Conservation (phyloP, 2,329 filamentous ascomycete species). For the Drechslerella dactyloides region DNA sequence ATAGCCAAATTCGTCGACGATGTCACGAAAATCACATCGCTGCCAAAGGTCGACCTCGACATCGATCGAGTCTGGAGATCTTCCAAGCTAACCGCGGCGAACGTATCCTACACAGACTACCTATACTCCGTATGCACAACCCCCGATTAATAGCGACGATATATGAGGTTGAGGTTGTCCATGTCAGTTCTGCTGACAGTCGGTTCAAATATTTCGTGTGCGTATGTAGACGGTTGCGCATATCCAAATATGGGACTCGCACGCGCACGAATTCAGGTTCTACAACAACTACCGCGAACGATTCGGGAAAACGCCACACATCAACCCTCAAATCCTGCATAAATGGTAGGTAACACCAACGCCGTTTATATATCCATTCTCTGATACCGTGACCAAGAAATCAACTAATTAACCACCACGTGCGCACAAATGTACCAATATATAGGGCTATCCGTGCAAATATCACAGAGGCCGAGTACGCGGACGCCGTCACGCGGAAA, state of each 20-base stretch:
- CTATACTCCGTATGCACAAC: constrained; percentile 20
- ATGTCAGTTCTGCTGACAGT: not conserved
- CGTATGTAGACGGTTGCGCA: constrained; percentile 31
- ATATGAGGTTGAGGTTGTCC: not conserved
- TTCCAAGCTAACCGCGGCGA: constrained; percentile 10
- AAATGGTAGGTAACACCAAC: constrained; percentile 22
- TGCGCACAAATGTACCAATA: not conserved
- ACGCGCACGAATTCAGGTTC: constrained; percentile 24
- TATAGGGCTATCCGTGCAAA: constrained; percentile 31
- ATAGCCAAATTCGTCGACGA: constrained; percentile 32
- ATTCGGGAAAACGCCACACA: constrained; percentile 29
- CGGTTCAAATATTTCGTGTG: not conserved
- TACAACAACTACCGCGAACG: constrained; percentile 17
- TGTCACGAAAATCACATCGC: not conserved
- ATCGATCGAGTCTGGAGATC: constrained; percentile 22
- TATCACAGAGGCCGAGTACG: constrained; percentile 19
- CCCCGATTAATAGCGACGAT: not conserved
- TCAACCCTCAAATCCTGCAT: constrained; percentile 36
- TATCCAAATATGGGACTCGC: constrained; percentile 38
- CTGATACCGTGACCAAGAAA: no score
- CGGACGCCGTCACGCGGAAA: constrained; percentile 21
- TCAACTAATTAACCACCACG: no score
- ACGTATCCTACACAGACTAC: constrained; percentile 28
- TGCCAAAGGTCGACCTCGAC: constrained; percentile 17
- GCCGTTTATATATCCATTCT: no score